Evolutionary conservation across 2,329 filamentous ascomycete genomes (phyloP).

Genomic region (Aphanocladium album): DNA sequence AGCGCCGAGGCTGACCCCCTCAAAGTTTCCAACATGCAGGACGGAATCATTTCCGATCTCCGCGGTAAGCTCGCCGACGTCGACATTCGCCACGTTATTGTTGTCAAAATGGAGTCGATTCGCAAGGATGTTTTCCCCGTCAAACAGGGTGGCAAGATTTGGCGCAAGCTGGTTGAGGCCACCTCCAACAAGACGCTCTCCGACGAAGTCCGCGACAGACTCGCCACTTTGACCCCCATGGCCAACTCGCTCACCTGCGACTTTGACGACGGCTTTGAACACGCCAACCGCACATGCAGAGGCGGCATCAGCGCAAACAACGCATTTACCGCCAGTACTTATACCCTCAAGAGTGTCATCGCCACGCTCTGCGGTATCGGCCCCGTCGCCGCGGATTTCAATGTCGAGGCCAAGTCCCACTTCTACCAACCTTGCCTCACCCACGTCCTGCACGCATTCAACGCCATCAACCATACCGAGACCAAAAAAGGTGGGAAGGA

Average conservation of each 20-base stretch:
- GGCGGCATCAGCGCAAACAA: constrained; percentile 38
- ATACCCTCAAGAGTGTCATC: constrained; percentile 40
- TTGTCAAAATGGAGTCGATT: constrained; percentile 40
- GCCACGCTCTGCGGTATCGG: constrained; percentile 37
- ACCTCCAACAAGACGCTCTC: constrained; percentile 29
- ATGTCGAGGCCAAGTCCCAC: constrained; percentile 35
- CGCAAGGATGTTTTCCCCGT: constrained; percentile 41
- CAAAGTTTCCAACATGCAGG: constrained; percentile 34
- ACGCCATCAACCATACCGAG: constrained; percentile 14
- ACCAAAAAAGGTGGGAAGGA: constrained; percentile 11
- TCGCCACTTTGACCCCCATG: constrained; percentile 26
- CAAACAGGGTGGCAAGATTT: constrained; percentile 36
- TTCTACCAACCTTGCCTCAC: constrained; percentile 42
- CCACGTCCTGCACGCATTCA: constrained; percentile 32
- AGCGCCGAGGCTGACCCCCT: constrained; percentile 32
- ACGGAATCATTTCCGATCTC: constrained; percentile 25
- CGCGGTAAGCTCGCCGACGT: constrained; percentile 24
- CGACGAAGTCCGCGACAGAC: constrained; percentile 22
- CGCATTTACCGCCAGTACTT: constrained; percentile 37
- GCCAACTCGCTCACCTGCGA: constrained; percentile 32
- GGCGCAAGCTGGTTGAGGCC: constrained; percentile 28
- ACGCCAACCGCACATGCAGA: constrained; percentile 17
- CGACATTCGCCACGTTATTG: constrained; percentile 38
- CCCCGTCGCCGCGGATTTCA: constrained; percentile 37
- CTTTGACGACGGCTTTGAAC: constrained; percentile 26